Base-by-base conservation (phyloP, 176 grass and related monocot species). In the Oryza punctata region DNA sequence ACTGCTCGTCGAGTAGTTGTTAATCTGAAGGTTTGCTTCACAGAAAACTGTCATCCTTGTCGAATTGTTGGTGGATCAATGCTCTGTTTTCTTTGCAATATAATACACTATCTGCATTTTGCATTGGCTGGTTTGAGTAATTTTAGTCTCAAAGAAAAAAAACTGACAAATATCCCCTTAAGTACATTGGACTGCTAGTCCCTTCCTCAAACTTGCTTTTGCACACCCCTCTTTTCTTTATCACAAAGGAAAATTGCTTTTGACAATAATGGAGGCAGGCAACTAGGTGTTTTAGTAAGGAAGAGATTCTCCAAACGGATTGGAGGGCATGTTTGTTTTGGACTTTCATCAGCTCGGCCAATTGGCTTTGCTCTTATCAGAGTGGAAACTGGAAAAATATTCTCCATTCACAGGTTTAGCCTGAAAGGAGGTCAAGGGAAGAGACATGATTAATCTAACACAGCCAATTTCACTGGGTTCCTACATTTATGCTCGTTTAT, bases 261-360 rank as follows among this genome's bases (percentile, higher is more conserved):
- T 61, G 57, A 10, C 52, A 64, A 72, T 82, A 72, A 82, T 77
- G 43, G 79, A 87, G 68, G 50, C 12, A 64, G 52, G 63, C 82
- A 81, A 85, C 65, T 32, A 63, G 77, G 13, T 10, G 28, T 35
- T 70, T 76, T 63, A 50, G 23, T 89, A 61, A 25, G 23, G 14
- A 27, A 18, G 19, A 81, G 82, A 75, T 85, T 85, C 77, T 85
- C 40, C 70, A 0, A 9, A 43, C 64, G 72, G 63, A 81, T 70
- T 70, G 77, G 82, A 76, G 23, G 50, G 38, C 52, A 40, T n/a
- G 40, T 21, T 46, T 52, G 63, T 44, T 25, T 16, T 61, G n/a
- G n/a, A 83, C 27, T 35, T 79, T 78, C 66, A 33, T 67, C 14
- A 45, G 45, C 46, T 32, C 3, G 9, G 19, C 13, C 16, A 73